Base-by-base conservation (phyloP, 306 rosid genomes). In the Crotalaria pallida region DNA sequence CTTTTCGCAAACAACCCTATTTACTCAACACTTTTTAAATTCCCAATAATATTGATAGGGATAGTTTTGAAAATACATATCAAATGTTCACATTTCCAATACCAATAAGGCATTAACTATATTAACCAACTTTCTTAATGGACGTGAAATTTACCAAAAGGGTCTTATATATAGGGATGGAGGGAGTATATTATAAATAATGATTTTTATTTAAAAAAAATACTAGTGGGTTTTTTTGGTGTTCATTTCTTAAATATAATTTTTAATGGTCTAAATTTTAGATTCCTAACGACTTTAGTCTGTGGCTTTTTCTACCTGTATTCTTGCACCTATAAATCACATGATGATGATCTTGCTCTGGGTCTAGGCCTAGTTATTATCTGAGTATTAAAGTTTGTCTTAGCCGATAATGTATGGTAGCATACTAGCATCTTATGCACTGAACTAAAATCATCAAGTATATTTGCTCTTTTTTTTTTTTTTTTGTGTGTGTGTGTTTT, bases 401-500 rank as follows among this genome's bases (percentile, higher is more conserved):
- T 13, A 55, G 45, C 67, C 18, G 70, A 18, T 71, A 45, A 21
- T 53, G 56, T 55, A 34, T 71, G 31, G 68, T 34, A 12, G 24
- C 61, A 36, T 75, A 23, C 68, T 34, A 12, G 24, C 61, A 36
- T 75, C 33, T 45, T 56, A 23, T 60, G 67, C 23, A 7, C 43
- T 48, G 36, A 69, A 65, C 59, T 44, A 2, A 53, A 68, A 44
- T 40, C 41, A 58, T 72, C 15, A 49, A 48, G 50, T 24, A 38
- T 70, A 40, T 50, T 47, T 51, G 59, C 43, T 71, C 51, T 22
- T 53, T 18, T 48, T 47, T 10, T 18, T 10, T 15, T 75, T 18
- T 18, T 67, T 26, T 22, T 58, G n/a, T n/a, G n/a, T n/a, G n/a
- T n/a, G n/a, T 41, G 43, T 66, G 27, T 33, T 67, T 63, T 69